These are phyloP conservation scores for Dipteronia dyeriana DNA, from an alignment of 345 rosid species.

Conservation along the genomic window DNA sequence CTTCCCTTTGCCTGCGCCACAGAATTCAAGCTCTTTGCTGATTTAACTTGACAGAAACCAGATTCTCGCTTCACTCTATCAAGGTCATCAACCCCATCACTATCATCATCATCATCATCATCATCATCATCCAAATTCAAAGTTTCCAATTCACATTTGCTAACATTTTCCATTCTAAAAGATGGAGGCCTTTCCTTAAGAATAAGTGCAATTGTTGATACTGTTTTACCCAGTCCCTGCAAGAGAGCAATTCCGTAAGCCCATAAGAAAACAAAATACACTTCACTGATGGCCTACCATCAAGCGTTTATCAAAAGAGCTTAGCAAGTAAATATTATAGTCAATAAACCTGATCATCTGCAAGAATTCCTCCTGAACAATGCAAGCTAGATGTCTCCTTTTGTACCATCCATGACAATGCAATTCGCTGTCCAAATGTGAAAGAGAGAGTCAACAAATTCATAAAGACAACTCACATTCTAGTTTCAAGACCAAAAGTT, in stretches of 20 bases:
- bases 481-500: not conserved
- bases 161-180: slow-evolving; percentile 35
- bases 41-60: slow-evolving; percentile 28
- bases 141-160: slow-evolving; percentile 51
- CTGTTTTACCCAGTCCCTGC: slow-evolving; percentile 94
- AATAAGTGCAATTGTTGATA: slow-evolving; percentile 94
- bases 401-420: slow-evolving; percentile 94
- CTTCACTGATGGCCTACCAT: not conserved
- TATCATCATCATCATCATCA: slow-evolving; percentile 61
- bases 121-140: slow-evolving; percentile 73
- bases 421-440: slow-evolving; percentile 68
- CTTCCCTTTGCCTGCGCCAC: slow-evolving; percentile 55
- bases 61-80: slow-evolving; percentile 31
- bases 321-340: slow-evolving; percentile 16
- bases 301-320: not conserved
- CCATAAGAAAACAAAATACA: slow-evolving; percentile 1
- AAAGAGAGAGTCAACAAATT: not conserved
- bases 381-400: slow-evolving; percentile 66
- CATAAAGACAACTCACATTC: not conserved
- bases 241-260: slow-evolving; percentile 27
- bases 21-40: slow-evolving; percentile 23
- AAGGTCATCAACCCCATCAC: slow-evolving; percentile 28
- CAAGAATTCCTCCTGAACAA: slow-evolving; percentile 96
- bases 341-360: slow-evolving; percentile 87
- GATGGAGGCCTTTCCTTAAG: slow-evolving; percentile 75